Conservation (phyloP, 192 early-diverging fungal species). For the Kappamyces sp. region DNA sequence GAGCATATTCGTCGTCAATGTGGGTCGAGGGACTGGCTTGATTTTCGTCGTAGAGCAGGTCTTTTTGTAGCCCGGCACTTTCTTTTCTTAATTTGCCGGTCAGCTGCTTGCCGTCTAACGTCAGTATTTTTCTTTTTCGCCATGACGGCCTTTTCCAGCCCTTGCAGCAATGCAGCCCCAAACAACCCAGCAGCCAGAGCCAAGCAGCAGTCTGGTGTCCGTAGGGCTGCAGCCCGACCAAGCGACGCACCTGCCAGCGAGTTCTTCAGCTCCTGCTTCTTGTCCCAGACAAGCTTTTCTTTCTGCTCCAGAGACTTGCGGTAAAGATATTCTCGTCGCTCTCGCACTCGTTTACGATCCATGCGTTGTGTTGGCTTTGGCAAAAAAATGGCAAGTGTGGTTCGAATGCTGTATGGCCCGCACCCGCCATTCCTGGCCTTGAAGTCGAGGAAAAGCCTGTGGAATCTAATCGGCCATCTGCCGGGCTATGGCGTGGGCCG, state of each 20-base stretch:
- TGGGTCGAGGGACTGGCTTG: conserved; percentile 75
- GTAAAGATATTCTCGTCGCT: conserved; percentile 93
- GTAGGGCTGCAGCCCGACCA: neutral
- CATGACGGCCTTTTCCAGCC: too few species aligned
- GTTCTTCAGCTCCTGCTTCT: conserved; percentile 89
- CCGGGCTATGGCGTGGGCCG: conserved; percentile 13
- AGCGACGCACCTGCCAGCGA: conserved; percentile 65
- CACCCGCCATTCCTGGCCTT: conserved; percentile 22
- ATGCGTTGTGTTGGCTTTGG: conserved; percentile 21
- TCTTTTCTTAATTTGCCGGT: conserved; percentile 82
- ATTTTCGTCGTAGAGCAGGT: conserved; percentile 84
- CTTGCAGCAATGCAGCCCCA: neutral
- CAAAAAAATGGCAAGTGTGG: conserved; percentile 26
- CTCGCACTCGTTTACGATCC: conserved; percentile 81
- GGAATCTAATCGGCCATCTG: conserved; percentile 4
- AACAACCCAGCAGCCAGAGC: neutral
- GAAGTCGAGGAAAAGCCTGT: conserved; percentile 15
- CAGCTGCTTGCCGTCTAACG: conserved; percentile 75
- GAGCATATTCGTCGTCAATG: conserved; percentile 96
- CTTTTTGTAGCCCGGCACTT: conserved; percentile 64
- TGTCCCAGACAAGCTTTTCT: conserved; percentile 85
- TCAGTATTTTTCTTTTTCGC: neutral
- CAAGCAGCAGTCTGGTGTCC: neutral
- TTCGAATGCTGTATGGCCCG: conserved; percentile 17
- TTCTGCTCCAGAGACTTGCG: conserved; percentile 92